Conservation (phyloP, 2,329 filamentous ascomycete genomes). For the Talaromyces funiculosus region DNA sequence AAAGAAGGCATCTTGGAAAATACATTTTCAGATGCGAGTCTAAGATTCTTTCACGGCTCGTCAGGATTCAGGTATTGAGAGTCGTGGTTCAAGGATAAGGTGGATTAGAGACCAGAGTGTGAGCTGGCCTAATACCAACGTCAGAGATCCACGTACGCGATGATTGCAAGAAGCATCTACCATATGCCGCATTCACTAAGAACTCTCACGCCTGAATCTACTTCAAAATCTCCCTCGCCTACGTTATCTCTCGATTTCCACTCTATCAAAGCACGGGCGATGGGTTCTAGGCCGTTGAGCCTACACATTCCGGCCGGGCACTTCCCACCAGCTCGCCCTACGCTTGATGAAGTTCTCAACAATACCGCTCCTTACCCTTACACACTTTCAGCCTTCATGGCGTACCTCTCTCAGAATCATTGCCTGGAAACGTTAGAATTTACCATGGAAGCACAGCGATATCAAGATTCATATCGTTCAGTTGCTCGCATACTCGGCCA, state of each 20-base stretch:
- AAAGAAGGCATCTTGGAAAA: neutral
- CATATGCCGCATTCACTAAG: slow-evolving; percentile 32
- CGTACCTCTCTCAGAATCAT: slow-evolving; percentile 93
- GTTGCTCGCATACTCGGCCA: slow-evolving; percentile 49
- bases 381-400: slow-evolving; percentile 89
- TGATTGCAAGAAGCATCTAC: slow-evolving; percentile 35
- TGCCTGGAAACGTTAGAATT: slow-evolving; percentile 96
- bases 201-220: slow-evolving; percentile 38
- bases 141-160: slow-evolving; percentile 28
- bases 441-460: slow-evolving; percentile 86
- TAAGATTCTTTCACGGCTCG: neutral
- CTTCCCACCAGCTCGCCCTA: slow-evolving; percentile 54
- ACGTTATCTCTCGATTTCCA: slow-evolving; percentile 41
- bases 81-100: slow-evolving; percentile 1
- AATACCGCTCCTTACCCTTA: slow-evolving; percentile 83
- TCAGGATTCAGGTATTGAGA: neutral
- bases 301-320: slow-evolving; percentile 36
- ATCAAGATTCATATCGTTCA: slow-evolving; percentile 61
- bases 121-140: slow-evolving; percentile 10
- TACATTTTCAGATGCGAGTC: slow-evolving; percentile 6
- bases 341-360: slow-evolving; percentile 78
- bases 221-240: slow-evolving; percentile 40
- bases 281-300: slow-evolving; percentile 43
- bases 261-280: slow-evolving; percentile 30
- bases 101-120: slow-evolving; percentile 5